Conservation (phyloP, 2,329 filamentous ascomycete genomes). For the Beauveria scarabaeidicola region DNA sequence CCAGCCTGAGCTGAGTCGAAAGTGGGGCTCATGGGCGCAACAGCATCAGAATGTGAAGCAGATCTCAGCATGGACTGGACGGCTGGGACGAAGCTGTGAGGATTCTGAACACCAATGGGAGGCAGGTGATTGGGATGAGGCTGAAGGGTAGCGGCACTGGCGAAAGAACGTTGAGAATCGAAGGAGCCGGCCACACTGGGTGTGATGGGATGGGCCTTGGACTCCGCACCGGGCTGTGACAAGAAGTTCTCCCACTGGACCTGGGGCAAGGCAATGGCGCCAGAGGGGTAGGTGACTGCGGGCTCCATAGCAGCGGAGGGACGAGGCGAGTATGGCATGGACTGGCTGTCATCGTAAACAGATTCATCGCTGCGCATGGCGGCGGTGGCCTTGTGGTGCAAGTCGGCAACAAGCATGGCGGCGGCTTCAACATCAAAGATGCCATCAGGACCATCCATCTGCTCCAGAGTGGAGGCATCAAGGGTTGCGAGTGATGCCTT, state of each 20-base stretch:
- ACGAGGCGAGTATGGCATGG: constrained; percentile 65
- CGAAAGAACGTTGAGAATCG: constrained; percentile 58
- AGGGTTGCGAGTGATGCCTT: constrained; percentile 70
- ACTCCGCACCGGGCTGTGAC: constrained; percentile 58
- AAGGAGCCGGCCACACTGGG: constrained; percentile 58
- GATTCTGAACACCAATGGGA: constrained; percentile 56
- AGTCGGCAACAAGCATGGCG: constrained; percentile 96
- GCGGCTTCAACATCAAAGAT: constrained; percentile 95
- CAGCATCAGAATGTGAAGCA: constrained; percentile 59
- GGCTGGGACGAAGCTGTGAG: constrained; percentile 53
- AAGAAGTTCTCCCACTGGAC: constrained; percentile 91
- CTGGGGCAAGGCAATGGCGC: constrained; percentile 72
- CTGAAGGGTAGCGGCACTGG: constrained; percentile 47
- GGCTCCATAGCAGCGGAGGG: constrained; percentile 67
- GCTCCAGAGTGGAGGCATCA: constrained; percentile 79
- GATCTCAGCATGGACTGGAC: constrained; percentile 67
- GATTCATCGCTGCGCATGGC: constrained; percentile 53
- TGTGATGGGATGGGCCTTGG: constrained; percentile 67
- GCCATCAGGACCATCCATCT: constrained; percentile 84
- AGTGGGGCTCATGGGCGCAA: constrained; percentile 65
- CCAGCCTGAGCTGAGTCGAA: constrained; percentile 61
- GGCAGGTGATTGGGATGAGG: constrained; percentile 56
- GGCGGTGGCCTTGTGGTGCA: constrained; percentile 86
- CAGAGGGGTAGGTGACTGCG: constrained; percentile 66
- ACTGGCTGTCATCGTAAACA: constrained; percentile 48